These are phyloP conservation scores for Zymoseptoria pseudotritici DNA, from an alignment of 2,329 filamentous ascomycete species.

Conservation along the genomic window DNA sequence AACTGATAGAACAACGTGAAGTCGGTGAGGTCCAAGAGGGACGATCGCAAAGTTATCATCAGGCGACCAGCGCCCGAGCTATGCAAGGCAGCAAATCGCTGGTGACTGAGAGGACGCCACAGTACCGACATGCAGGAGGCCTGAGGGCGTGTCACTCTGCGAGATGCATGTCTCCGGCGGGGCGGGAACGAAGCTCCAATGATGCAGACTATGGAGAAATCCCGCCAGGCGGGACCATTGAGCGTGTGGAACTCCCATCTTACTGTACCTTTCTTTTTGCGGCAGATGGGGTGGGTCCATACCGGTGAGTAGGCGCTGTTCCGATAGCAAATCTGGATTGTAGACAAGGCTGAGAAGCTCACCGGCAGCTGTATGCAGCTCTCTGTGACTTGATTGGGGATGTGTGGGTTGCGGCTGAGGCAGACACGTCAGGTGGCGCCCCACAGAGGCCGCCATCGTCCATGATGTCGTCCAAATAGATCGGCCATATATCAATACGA, in stretches of 20 bases:
- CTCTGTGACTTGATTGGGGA: neutral
- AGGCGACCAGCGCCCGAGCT: neutral
- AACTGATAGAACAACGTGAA: neutral
- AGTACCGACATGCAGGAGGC: neutral
- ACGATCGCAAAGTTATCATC: too few species aligned
- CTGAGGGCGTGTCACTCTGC: neutral
- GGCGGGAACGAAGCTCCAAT: neutral
- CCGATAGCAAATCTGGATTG: neutral
- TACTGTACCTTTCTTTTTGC: neutral
- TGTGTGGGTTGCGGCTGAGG: neutral
- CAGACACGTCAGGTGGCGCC: neutral
- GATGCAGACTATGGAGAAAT: neutral
- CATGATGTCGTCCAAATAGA: neutral
- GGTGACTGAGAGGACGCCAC: neutral
- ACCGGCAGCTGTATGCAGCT: neutral
- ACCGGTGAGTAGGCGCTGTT: neutral
- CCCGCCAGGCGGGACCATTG: neutral
- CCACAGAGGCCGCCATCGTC: neutral
- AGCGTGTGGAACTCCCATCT: neutral
- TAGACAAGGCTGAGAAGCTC: neutral
- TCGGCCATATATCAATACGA: too few species aligned
- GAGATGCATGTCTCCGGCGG: neutral
- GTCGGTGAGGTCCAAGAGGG: neutral
- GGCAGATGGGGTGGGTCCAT: neutral
- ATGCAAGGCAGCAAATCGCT: neutral